phyloP scores from a whole-genome alignment of 495 filamentous ascomycete species.

The Tuber calosporum region DNA sequence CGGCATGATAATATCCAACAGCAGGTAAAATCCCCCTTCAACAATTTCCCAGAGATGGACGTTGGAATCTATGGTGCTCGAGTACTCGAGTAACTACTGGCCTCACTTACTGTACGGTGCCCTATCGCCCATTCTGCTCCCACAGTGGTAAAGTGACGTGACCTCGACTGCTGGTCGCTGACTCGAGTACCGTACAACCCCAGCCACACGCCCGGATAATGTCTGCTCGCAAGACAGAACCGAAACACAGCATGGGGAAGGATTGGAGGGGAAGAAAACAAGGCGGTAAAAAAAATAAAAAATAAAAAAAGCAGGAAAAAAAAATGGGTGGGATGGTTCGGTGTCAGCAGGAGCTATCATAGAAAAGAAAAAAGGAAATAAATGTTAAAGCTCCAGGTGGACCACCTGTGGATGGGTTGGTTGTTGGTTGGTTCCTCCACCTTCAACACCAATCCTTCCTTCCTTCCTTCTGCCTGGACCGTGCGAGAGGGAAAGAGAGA shows the following conservation, averaged over 20 bases:
- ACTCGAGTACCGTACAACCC: background rate
- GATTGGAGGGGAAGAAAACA: background rate
- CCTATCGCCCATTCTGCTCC: no score
- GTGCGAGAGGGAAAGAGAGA: background rate
- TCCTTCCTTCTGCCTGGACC: background rate
- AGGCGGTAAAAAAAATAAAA: background rate
- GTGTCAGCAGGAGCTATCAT: background rate
- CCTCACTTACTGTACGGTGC: no score
- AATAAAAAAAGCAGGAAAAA: background rate
- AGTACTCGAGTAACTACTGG: no score
- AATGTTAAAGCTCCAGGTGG: background rate
- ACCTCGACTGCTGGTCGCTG: background rate
- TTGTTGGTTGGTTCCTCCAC: background rate
- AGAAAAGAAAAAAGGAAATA: background rate
- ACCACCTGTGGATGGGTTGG: background rate
- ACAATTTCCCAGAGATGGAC: no score
- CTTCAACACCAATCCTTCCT: background rate
- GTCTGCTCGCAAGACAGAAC: background rate
- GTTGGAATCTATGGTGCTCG: no score
- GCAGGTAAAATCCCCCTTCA: no score
- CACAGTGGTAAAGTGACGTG: background rate
- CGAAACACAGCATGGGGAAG: background rate
- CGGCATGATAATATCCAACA: no score
- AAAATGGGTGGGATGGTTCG: background rate
- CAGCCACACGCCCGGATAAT: background rate